A percentile compares a stretch with the other conserved stretches of the same genome.
phyloP scores from a whole-genome alignment of 495 filamentous ascomycete genomes.

The Friedmanniomyces endolithicus region DNA sequence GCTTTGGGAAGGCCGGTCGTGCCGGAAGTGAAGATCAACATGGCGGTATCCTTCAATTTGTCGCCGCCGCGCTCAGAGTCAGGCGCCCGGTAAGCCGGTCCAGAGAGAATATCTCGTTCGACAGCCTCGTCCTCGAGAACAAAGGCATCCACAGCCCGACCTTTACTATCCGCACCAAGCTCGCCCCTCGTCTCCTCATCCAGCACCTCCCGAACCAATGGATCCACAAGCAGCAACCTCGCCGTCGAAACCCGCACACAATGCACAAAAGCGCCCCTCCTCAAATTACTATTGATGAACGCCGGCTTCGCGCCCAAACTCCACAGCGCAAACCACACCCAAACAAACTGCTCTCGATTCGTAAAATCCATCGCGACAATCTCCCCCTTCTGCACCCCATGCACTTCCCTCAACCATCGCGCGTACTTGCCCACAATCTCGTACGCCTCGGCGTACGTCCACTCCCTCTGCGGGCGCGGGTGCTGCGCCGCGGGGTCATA shows the following conservation, averaged over 20 bases:
- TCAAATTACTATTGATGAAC: conserved; percentile 87
- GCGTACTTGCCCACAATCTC: conserved; percentile 64
- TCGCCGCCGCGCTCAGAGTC: conserved; percentile 46
- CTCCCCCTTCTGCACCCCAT: conserved; percentile 58
- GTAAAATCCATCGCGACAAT: conserved; percentile 82
- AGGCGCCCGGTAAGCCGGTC: conserved; percentile 38
- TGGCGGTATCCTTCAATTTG: conserved; percentile 46
- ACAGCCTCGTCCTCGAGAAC: conserved; percentile 4
- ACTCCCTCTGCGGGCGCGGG: conserved; percentile 46
- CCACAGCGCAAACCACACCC: conserved; percentile 79
- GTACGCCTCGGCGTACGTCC: conserved; percentile 76
- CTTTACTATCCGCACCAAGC: conserved; percentile 21
- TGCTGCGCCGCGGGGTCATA: not conserved
- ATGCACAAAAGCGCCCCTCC: conserved; percentile 62
- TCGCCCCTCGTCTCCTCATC: conserved; percentile 38
- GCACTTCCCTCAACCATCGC: conserved; percentile 63
- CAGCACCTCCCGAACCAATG: conserved; percentile 39
- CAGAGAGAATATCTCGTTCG: conserved; percentile 2
- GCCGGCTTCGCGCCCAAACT: conserved; percentile 80
- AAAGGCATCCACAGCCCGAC: conserved; percentile 8
- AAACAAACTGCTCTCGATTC: conserved; percentile 73
- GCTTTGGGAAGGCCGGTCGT: conserved; percentile 83
- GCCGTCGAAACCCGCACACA: conserved; percentile 61
- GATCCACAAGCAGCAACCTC: conserved; percentile 60
- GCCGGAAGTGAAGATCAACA: conserved; percentile 76